Base-by-base conservation (phyloP, 768 basidiomycete species). In the Tylopilus sp. region DNA sequence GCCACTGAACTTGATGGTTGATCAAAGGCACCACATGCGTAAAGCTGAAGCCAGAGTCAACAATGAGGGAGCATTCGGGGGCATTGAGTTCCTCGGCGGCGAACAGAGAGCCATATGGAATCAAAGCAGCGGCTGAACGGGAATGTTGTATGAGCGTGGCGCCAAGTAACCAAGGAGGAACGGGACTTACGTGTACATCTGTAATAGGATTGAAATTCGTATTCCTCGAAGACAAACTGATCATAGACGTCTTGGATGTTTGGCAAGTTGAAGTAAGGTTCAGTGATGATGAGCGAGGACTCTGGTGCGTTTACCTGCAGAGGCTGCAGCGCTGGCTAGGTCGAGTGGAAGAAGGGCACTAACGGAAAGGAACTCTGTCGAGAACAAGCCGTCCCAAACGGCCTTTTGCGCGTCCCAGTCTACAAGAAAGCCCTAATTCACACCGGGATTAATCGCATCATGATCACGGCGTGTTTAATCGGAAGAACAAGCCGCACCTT, bases 371-470 rank as follows among this genome's bases (percentile, higher is more conserved):
- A 78, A 79, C 50, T 86, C 78, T 39, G 79, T 77, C 20, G 88
- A 88, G 69, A 97, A 92, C 21, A 95, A 62, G 11, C 88, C 83
- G 57, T 98, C 95, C 94, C 94, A 98, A 6, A 98, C 77, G 17
- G 88, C 86, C 68, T 95, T 95, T 69, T 98, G 84, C 3, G 88
- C 88, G 57, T 97, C 94, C 95, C 95, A 98, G 63, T 95, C 93
- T 25, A 91, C 86, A 15, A 95, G 74, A 69, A 88, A 91, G 23
- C 95, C 95, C 95, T 97, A 67, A 49, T 60, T 68, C 56, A 20
- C 44, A 18, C 30, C 59, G 55, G 64, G 46, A 55, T 60, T 51
- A 53, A 50, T 49, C 26, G 15, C 20, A 31, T 28, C 26, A 18
- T 35, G 23, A 28, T 28, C 28, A 30, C 26, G 44, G 28, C 10